These are phyloP conservation scores for Ustilago loliicola DNA, from an alignment of 1,284 basidiomycete species.

Conservation along the genomic window DNA sequence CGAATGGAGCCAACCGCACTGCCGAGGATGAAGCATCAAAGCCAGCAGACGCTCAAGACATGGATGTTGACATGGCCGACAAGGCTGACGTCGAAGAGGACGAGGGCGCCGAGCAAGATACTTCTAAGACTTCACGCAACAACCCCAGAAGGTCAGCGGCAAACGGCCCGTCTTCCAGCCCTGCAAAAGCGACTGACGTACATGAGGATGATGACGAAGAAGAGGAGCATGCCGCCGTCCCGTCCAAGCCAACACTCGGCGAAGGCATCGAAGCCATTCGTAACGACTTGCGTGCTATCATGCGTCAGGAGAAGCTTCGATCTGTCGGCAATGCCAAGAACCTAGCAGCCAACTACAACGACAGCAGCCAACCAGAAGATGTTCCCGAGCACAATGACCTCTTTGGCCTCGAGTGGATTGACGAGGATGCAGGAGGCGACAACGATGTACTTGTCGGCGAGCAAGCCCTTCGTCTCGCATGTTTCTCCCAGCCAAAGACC, in stretches of 20 bases:
- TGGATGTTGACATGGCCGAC: constrained; percentile 32
- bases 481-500: constrained; percentile 57
- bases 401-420: constrained; percentile 65
- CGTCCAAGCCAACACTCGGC: constrained; percentile 29
- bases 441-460: constrained; percentile 64
- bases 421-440: constrained; percentile 37
- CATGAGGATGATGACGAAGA: background rate
- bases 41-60: background rate
- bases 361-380: constrained; percentile 56
- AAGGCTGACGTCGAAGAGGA: constrained; percentile 12
- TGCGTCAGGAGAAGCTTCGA: constrained; percentile 68
- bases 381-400: constrained; percentile 68
- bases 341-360: constrained; percentile 67
- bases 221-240: background rate
- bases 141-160: constrained; percentile 29
- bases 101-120: constrained; percentile 18
- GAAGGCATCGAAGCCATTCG: constrained; percentile 63
- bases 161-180: constrained; percentile 9
- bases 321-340: constrained; percentile 65
- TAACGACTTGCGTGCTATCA: constrained; percentile 66
- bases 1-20: background rate
- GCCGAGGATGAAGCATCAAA: constrained; percentile 4
- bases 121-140: constrained; percentile 14
- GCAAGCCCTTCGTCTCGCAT: constrained; percentile 63
- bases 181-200: background rate